Base-by-base conservation (phyloP, 371 early-diverging fungal species). In the Umbelopsis sp. region DNA sequence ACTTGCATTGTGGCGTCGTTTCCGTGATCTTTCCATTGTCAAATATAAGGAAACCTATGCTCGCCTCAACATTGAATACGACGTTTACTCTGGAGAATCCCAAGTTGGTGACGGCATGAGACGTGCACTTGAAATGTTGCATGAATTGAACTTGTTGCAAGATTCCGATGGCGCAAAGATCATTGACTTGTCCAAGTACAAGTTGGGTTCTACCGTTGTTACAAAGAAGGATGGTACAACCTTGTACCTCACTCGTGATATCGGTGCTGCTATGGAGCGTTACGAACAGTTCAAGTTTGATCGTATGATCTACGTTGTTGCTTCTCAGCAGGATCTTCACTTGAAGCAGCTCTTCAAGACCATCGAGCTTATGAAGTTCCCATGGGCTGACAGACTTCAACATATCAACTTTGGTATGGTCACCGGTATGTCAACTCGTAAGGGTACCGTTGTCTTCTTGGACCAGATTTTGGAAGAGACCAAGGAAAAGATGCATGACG, bases 371-470 rank as follows among this genome's bases (percentile, higher is more conserved):
- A 78, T 96, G 72, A 93, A 89, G 20, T 86, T 92, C 69, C 89
- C 93, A 0, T 95, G 93, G 88, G 90, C 92, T 67, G 83, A 87
- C 62, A 86, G 85, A 63, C 90, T 96, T 73, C 86, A 92, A 65
- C 99, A 99, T 84, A 89, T 99, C 75, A 93, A 92, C 83, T 99
- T 96, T 83, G 99, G 99, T 68, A 84, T 99, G 91, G 98, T 99
- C 51, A 88, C 91, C 71, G 95, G 96, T 79, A 99, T 99, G 99
- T 94, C 93, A 63, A 99, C 99, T 35, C 94, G 99, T 74, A 96
- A 93, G 80, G 99, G 99, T 65, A 97, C 92, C 14, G 99, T 94
- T 20, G 97, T 99, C 20, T 99, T 99, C 88, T 86, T 99, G 71
- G 96, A 98, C 70, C 99, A 99, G 69, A 97, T 99, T 72, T 87